Conservation (phyloP, 2,329 filamentous ascomycete species). For the Zymoseptoria pseudotritici region DNA sequence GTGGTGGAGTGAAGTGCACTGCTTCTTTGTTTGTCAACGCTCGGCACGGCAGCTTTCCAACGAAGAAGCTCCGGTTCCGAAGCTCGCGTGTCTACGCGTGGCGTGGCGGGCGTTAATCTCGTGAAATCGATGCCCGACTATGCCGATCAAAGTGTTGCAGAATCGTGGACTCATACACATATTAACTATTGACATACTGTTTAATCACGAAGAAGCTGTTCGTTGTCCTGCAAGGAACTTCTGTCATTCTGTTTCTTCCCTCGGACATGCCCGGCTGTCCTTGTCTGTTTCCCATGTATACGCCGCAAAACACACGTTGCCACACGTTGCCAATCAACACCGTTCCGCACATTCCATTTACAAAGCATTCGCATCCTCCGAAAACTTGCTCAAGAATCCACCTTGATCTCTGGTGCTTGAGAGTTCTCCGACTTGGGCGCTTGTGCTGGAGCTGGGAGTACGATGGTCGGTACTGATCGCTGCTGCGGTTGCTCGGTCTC, state of each 20-base stretch:
- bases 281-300: not conserved
- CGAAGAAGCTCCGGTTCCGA: not conserved
- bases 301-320: conserved; percentile 1
- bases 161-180: not conserved
- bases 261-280: not conserved
- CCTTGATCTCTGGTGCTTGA: conserved; percentile 20
- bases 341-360: not conserved
- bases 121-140: not conserved
- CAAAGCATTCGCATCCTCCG: conserved; percentile 14
- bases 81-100: not conserved
- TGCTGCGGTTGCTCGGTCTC: conserved; percentile 4
- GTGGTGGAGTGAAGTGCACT: not conserved
- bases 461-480: not conserved
- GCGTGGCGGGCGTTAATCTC: not conserved
- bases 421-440: conserved; percentile 13
- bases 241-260: not conserved
- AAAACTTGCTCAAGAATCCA: conserved; percentile 26
- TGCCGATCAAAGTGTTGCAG: not conserved
- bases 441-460: not conserved
- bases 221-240: not conserved
- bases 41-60: not conserved
- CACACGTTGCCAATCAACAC: not conserved
- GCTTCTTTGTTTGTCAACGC: not conserved
- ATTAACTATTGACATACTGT: not conserved
- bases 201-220: not conserved